Conservation (phyloP, 805 yeast genomes). For the Candida koratica region DNA sequence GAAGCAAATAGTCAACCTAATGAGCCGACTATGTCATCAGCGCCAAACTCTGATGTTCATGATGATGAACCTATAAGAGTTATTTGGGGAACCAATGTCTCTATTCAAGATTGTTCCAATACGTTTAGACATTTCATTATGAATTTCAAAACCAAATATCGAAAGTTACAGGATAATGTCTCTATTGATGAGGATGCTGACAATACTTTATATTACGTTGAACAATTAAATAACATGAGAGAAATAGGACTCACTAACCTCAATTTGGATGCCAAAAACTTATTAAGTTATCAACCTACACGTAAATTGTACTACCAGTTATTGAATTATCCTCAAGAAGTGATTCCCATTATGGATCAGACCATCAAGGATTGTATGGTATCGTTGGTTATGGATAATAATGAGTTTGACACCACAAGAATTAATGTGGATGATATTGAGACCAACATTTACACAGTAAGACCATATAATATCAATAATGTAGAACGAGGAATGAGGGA, state of each 20-base stretch:
- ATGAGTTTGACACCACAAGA: conserved; percentile 20
- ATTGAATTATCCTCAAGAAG: conserved; percentile 92
- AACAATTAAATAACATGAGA: conserved; percentile 69
- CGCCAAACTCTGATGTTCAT: conserved; percentile 26
- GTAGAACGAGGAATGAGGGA: conserved; percentile 80
- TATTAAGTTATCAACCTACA: conserved; percentile 71
- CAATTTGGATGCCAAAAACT: conserved; percentile 78
- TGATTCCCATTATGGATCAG: conserved; percentile 96
- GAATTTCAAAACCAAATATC: conserved; percentile 74
- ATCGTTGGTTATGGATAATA: conserved; percentile 55
- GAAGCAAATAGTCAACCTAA: conserved; percentile 1
- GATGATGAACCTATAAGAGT: conserved; percentile 76
- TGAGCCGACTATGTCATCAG: conserved; percentile 17
- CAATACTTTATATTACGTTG: conserved; percentile 69
- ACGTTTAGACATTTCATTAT: conserved; percentile 78
- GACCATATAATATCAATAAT: conserved; percentile 80
- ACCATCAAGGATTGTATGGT: conserved; percentile 87
- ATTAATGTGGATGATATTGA: conserved; percentile 65
- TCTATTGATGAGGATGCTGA: conserved; percentile 57
- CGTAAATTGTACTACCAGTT: conserved; percentile 79
- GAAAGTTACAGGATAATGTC: conserved; percentile 47
- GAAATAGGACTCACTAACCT: conserved; percentile 76
- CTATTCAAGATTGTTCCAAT: conserved; percentile 81
- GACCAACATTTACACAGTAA: conserved; percentile 74
- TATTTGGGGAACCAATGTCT: conserved; percentile 98